phyloP scores from a whole-genome alignment of 257 asterid genomes.

The Petunia secreta region DNA sequence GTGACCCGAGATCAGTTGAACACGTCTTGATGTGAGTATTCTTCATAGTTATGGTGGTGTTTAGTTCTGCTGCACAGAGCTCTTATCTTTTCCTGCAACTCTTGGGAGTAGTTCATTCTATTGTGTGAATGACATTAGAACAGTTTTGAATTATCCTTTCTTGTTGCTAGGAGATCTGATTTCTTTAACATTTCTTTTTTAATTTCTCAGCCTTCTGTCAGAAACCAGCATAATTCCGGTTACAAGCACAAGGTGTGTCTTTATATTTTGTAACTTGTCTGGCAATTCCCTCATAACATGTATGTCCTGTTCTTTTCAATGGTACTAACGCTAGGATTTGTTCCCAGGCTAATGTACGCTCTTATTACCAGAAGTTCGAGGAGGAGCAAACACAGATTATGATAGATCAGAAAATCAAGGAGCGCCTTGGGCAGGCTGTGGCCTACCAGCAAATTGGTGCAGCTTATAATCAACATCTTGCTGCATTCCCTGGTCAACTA shows the following conservation, averaged over 20 bases:
- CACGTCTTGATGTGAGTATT: background rate
- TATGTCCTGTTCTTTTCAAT: background rate
- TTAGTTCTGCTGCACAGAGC: background rate
- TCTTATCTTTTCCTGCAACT: background rate
- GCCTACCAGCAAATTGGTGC: slow-evolving; percentile 65
- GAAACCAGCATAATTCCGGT: slow-evolving; percentile 74
- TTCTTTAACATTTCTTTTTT: background rate
- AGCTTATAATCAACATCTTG: slow-evolving; percentile 67
- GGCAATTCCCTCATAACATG: background rate
- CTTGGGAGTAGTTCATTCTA: background rate
- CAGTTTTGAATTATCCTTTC: background rate
- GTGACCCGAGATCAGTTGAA: slow-evolving; percentile 2
- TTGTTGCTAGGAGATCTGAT: slow-evolving; percentile 13
- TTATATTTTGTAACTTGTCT: background rate
- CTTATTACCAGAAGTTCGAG: slow-evolving; percentile 66
- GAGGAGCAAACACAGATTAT: slow-evolving; percentile 66
- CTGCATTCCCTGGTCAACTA: slow-evolving; percentile 59
- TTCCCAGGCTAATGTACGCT: slow-evolving; percentile 61
- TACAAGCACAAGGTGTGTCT: slow-evolving; percentile 67
- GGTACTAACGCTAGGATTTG: slow-evolving; percentile 7
- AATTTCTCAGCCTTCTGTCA: slow-evolving; percentile 61
- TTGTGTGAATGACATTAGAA: background rate
- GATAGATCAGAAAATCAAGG: slow-evolving; percentile 64
- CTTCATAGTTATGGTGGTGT: background rate
- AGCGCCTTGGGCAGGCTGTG: slow-evolving; percentile 66